Evolutionary conservation across 441 rosid genomes (phyloP), one percentile per base, ranked within the genome.

Genomic region (Hura crepitans): DNA sequence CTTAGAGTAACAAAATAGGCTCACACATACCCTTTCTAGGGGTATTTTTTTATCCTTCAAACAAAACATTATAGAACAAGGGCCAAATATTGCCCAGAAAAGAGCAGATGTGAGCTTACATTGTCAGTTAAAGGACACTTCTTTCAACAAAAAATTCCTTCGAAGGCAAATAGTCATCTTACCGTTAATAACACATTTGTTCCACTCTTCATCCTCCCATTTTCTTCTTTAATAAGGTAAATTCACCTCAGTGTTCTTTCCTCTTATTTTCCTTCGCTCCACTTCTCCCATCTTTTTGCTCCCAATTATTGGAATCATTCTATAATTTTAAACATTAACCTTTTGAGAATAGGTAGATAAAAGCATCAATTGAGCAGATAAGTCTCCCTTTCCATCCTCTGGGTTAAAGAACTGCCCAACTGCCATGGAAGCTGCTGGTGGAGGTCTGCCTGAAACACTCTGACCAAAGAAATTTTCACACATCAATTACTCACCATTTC

Each of bases 351-450:
- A 87, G 66, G 86, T 30, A 45, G 97, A 89, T 68, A 83, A 69
- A 77, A 95, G 89, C 91, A 87, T 85, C 22, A 74, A 80, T 50
- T 74, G 82, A 77, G 88, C 81, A 76, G 97, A 83, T 72, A 90
- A 76, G 55, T 84, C 91, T 76, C 74, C 76, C 69, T 83, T 72
- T 69, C 99, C 97, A 75, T 92, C 92, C 65, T 82, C 71, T 58
- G 97, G 98, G 77, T 92, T 85, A 79, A 87, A 92, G 83, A 95
- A 95, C 81, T 95, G 99, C 55, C 99, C 99, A 75, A 95, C 92
- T 75, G 90, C 98, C 98, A 95, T 92, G 67, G 99, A 95, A 78
- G 89, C 86, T 55, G 97, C 95, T 18, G 96, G 97, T 66, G 99
- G 99, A 77, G 99, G 98, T 80, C 93, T 84, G 75, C 98, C 97